A percentile compares a stretch with the other conserved stretches of the same genome.
Evolutionary conservation across 352 stramenopile genomes (phyloP).

Genomic region (Phytophthora capsici): DNA sequence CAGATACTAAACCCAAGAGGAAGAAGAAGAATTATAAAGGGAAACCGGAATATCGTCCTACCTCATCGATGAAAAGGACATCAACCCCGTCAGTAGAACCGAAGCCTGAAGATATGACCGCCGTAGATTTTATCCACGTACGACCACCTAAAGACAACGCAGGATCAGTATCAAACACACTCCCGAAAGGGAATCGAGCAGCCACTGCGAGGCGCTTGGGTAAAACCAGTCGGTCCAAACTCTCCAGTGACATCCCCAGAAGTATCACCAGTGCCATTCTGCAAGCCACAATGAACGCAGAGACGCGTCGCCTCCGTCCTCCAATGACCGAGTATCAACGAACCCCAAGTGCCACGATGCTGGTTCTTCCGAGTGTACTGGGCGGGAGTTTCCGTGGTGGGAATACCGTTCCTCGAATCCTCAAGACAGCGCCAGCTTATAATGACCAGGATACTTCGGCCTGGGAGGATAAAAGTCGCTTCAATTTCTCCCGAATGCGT

Average conservation of each 20-base stretch:
- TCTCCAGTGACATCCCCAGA: conserved; percentile 19
- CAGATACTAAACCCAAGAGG: conserved; percentile 39
- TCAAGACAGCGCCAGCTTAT: conserved; percentile 30
- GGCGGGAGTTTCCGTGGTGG: conserved; percentile 7
- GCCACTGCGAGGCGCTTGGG: conserved; percentile 2
- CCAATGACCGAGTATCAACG: conserved; percentile 12
- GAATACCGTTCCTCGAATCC: conserved; percentile 10
- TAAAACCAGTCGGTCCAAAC: conserved; percentile 11
- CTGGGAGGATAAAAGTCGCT: conserved; percentile 14
- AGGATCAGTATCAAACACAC: not conserved
- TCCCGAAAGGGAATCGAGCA: conserved; percentile 7
- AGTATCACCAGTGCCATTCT: conserved; percentile 23
- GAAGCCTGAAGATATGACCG: conserved; percentile 12
- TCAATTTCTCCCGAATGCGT: conserved; percentile 28
- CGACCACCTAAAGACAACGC: no score
- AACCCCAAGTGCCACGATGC: conserved; percentile 2
- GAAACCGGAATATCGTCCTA: conserved; percentile 17
- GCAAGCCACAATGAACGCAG: conserved; percentile 17
- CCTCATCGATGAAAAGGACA: conserved; percentile 2
- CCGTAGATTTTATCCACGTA: no score
- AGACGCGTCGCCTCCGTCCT: conserved; percentile 9
- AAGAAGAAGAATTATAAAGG: conserved; percentile 30
- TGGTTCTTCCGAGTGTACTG: conserved; percentile 31
- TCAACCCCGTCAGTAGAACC: not conserved
- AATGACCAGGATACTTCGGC: conserved; percentile 6